Evolutionary conservation across 2,329 filamentous ascomycete genomes (phyloP).

Genomic region (Claviceps pazoutovae): DNA sequence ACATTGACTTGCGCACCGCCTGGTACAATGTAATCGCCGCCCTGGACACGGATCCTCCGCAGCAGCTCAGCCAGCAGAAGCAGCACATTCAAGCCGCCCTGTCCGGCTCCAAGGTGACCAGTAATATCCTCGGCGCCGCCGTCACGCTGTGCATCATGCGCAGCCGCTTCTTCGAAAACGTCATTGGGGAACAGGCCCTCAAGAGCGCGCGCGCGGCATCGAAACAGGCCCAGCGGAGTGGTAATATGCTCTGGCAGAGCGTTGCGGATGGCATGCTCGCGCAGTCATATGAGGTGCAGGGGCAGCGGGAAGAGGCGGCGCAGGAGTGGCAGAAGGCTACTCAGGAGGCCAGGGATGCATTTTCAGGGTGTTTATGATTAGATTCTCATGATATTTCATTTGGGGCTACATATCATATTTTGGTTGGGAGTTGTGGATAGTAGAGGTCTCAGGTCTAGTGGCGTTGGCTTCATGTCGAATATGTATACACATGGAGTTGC

Average conservation of each 20-base stretch:
- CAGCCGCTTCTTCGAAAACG: slow-evolving; percentile 64
- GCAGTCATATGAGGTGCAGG: slow-evolving; percentile 60
- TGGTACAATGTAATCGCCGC: slow-evolving; percentile 64
- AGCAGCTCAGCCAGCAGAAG: slow-evolving; percentile 64
- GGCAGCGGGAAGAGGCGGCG: slow-evolving; percentile 35
- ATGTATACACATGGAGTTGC: too few relatives aligned
- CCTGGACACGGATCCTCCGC: slow-evolving; percentile 45
- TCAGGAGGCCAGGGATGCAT: slow-evolving; percentile 28
- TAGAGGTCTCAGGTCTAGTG: too few relatives aligned
- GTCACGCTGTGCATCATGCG: slow-evolving; percentile 80
- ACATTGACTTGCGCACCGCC: slow-evolving; percentile 62
- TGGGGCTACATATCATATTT: too few relatives aligned
- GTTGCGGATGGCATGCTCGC: slow-evolving; percentile 69
- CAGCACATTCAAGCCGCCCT: slow-evolving; percentile 62
- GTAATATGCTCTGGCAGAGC: slow-evolving; percentile 63
- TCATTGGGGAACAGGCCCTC: slow-evolving; percentile 66
- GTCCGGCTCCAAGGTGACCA: slow-evolving; percentile 50
- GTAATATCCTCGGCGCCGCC: slow-evolving; percentile 67
- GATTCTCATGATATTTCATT: neutral
- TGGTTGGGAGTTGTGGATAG: too few relatives aligned
- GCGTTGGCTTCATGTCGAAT: too few relatives aligned
- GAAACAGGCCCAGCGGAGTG: slow-evolving; percentile 53
- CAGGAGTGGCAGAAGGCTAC: slow-evolving; percentile 27
- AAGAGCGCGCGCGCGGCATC: slow-evolving; percentile 61
- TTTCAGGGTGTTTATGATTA: slow-evolving; percentile 20